Conservation (phyloP, 108 stramenopile species). For the Nitzschia sp. region DNA sequence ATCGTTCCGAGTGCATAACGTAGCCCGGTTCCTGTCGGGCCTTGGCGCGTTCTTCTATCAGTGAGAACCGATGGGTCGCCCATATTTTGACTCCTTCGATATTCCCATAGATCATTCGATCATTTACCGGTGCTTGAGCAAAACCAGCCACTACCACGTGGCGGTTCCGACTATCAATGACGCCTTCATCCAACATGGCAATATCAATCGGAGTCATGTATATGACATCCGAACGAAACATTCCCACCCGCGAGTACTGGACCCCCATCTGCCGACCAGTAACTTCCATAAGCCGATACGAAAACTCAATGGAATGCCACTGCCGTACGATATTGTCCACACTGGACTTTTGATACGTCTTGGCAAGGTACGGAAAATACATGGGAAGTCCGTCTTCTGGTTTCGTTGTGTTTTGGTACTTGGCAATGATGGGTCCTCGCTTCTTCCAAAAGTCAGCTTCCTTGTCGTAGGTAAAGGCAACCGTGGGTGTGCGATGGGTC, state of each 20-base stretch:
- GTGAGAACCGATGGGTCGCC: slow-evolving; percentile 53
- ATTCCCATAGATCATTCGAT: slow-evolving; percentile 59
- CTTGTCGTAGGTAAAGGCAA: slow-evolving; percentile 39
- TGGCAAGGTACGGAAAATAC: slow-evolving; percentile 44
- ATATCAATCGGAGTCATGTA: slow-evolving; percentile 54
- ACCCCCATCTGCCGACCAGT: slow-evolving; percentile 15
- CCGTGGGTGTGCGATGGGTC: slow-evolving; percentile 10
- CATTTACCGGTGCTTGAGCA: slow-evolving; percentile 39
- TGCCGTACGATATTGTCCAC: slow-evolving; percentile 48
- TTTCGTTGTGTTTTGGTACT: slow-evolving; percentile 27
- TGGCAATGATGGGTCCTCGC: slow-evolving; percentile 22
- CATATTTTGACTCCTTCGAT: slow-evolving; percentile 54
- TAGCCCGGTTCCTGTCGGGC: slow-evolving; percentile 27
- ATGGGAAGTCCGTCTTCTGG: slow-evolving; percentile 17
- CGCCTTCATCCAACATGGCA: slow-evolving; percentile 23
- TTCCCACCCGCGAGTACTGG: slow-evolving; percentile 41
- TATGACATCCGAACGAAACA: slow-evolving; percentile 53
- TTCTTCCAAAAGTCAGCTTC: slow-evolving; percentile 37
- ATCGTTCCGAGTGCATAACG: slow-evolving; percentile 46
- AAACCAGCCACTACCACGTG: slow-evolving; percentile 30
- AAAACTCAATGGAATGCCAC: slow-evolving; percentile 46
- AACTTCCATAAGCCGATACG: slow-evolving; percentile 42
- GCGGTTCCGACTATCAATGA: slow-evolving; percentile 22
- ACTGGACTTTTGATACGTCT: slow-evolving; percentile 23
- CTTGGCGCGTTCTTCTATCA: slow-evolving; percentile 33